Conservation (phyloP, 805 yeast genomes). For the Yamadazyma kitorensis region DNA sequence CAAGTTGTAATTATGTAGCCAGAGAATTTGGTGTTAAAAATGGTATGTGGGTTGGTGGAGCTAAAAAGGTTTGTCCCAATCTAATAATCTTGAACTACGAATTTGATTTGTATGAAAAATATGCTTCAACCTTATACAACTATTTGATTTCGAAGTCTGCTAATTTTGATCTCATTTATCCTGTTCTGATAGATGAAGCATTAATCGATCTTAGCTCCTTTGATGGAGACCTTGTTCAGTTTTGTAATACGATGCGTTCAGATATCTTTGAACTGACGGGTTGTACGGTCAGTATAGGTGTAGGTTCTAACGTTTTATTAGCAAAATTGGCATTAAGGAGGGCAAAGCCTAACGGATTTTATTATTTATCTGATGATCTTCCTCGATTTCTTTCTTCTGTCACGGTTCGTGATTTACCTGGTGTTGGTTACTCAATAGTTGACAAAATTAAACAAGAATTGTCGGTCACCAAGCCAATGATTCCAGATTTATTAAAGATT, state of each 20-base stretch:
- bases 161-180: conserved; percentile 53
- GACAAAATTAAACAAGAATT: conserved; percentile 42
- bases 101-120: conserved; percentile 66
- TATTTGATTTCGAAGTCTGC: conserved; percentile 46
- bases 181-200: conserved; percentile 92
- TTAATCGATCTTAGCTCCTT: conserved; percentile 58
- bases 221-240: conserved; percentile 8
- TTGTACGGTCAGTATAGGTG: conserved; percentile 79
- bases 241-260: conserved; percentile 36
- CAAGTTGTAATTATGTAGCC: conserved; percentile 90
- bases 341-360: conserved; percentile 80
- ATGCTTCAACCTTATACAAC: conserved; percentile 64
- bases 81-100: conserved; percentile 66
- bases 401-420: conserved; percentile 49
- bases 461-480: conserved; percentile 16
- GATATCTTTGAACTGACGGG: conserved; percentile 43
- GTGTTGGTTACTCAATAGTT: conserved; percentile 55
- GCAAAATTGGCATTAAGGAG: conserved; percentile 70
- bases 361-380: conserved; percentile 29
- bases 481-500: conserved; percentile 39
- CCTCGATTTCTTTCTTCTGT: conserved; percentile 34
- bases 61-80: conserved; percentile 63
- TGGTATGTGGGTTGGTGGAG: conserved; percentile 86
- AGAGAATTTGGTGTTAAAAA: conserved; percentile 73
- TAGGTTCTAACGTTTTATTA: conserved; percentile 66